Conservation (phyloP, 2,329 filamentous ascomycete species). For the Botrytis squamosa region DNA sequence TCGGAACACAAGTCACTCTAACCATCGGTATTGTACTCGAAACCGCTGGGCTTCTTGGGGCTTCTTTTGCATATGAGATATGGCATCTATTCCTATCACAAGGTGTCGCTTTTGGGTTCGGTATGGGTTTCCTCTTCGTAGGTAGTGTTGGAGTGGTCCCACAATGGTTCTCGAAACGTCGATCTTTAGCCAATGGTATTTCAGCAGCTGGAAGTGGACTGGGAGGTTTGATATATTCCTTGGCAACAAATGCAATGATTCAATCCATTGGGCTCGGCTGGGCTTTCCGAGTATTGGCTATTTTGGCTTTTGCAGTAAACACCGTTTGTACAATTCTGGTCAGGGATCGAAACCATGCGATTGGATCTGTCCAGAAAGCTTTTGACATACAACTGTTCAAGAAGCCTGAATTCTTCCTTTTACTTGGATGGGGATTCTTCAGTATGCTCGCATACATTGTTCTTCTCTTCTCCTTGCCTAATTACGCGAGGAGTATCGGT, state of each 20-base stretch:
- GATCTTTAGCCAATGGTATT: conserved; percentile 61
- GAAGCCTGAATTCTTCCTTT: conserved; percentile 60
- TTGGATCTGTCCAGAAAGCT: conserved; percentile 64
- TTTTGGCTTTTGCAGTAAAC: conserved; percentile 64
- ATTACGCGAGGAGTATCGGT: conserved; percentile 68
- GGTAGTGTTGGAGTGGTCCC: conserved; percentile 60
- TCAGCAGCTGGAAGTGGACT: conserved; percentile 66
- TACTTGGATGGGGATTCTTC: conserved; percentile 68
- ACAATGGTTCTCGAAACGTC: conserved; percentile 58
- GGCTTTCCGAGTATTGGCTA: conserved; percentile 54
- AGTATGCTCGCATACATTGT: conserved; percentile 73
- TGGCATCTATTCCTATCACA: conserved; percentile 78
- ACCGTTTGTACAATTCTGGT: conserved; percentile 61
- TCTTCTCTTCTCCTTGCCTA: conserved; percentile 73
- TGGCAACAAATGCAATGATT: conserved; percentile 56
- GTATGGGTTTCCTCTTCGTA: conserved; percentile 73
- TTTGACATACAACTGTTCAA: conserved; percentile 65
- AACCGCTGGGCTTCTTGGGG: conserved; percentile 63
- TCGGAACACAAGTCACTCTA: conserved; percentile 64
- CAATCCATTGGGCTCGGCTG: conserved; percentile 51
- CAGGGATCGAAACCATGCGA: conserved; percentile 67
- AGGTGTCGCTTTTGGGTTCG: conserved; percentile 73
- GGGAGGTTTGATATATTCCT: conserved; percentile 61
- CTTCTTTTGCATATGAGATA: conserved; percentile 65
- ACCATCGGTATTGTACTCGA: conserved; percentile 64